These are phyloP conservation scores for Xylaria sp. DNA, from an alignment of 2,329 filamentous ascomycete species.

Conservation along the genomic window DNA sequence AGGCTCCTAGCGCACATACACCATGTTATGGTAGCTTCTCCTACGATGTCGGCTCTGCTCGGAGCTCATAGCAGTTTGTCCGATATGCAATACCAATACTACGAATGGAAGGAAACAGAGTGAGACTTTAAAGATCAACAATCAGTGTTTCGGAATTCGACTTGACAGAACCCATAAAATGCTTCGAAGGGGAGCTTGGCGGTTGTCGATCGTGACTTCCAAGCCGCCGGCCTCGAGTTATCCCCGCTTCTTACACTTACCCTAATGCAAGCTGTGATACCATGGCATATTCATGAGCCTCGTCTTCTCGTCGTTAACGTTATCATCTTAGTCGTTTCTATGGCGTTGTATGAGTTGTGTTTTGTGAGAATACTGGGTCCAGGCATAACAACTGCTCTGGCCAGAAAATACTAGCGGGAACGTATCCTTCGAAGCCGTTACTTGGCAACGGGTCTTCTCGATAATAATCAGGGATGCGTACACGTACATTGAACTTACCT, in stretches of 20 bases:
- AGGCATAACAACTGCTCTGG: too few relatives aligned
- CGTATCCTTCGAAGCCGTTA: neutral
- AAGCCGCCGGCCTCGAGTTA: neutral
- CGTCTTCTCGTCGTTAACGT: too few relatives aligned
- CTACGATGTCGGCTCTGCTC: neutral
- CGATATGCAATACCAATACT: conserved; percentile 14
- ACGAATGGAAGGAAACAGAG: conserved; percentile 9
- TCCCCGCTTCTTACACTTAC: too few relatives aligned
- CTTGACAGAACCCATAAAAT: neutral
- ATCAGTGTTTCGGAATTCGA: neutral
- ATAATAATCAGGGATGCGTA: neutral
- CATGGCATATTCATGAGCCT: too few relatives aligned
- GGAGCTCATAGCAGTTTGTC: neutral
- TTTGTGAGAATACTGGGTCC: too few relatives aligned
- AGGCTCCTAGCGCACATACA: neutral
- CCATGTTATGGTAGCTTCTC: neutral
- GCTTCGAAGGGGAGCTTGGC: conserved; percentile 2
- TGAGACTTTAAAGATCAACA: conserved; percentile 11
- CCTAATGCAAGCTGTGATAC: too few relatives aligned
- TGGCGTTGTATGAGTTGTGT: too few relatives aligned
- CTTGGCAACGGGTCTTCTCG: conserved; percentile 1
- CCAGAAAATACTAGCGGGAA: neutral
- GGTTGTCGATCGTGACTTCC: conserved; percentile 15
- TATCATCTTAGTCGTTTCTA: too few relatives aligned
- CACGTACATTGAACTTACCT: neutral